phyloP scores from a whole-genome alignment of 805 yeast species.

The Cyberlindnera sargentensis region DNA sequence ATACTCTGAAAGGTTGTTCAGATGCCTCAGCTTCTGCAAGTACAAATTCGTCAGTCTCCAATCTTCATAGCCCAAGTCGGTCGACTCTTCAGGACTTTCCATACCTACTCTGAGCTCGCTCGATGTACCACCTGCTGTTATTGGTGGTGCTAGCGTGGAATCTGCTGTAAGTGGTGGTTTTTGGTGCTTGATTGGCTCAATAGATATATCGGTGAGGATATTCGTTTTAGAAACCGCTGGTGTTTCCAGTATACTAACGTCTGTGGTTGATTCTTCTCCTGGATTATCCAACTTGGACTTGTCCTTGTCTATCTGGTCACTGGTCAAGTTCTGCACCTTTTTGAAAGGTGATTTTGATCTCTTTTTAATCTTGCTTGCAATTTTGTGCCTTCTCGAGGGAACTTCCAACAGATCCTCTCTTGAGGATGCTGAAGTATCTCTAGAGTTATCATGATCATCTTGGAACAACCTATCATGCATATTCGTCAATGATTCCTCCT shows the following conservation, averaged over 20 bases:
- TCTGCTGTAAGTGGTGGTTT: constrained; percentile 2
- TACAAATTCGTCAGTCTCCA: not conserved
- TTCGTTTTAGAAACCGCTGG: not conserved
- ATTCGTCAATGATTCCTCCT: constrained; percentile 4
- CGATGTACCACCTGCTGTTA: not conserved
- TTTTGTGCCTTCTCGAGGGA: constrained; percentile 9
- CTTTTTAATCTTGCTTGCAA: constrained; percentile 14
- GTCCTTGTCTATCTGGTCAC: not conserved
- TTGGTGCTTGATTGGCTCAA: constrained; percentile 18
- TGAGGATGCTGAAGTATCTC: constrained; percentile 9
- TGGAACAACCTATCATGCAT: constrained; percentile 21
- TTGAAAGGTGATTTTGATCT: constrained; percentile 22
- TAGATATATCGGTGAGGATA: constrained; percentile 13
- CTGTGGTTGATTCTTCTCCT: not conserved
- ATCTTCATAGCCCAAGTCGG: constrained; percentile 7
- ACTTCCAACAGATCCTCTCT: constrained; percentile 12
- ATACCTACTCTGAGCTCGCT: not conserved
- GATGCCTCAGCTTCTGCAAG: constrained; percentile 2
- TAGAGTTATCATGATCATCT: constrained; percentile 3
- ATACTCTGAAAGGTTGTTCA: constrained; percentile 8
- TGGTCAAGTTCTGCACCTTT: constrained; percentile 1
- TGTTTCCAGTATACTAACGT: not conserved
- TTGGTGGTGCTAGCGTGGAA: not conserved
- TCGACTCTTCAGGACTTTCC: not conserved
- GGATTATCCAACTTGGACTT: not conserved